Conservation (phyloP, 2,329 filamentous ascomycete species). For the Hymenoscyphus fraxineus region DNA sequence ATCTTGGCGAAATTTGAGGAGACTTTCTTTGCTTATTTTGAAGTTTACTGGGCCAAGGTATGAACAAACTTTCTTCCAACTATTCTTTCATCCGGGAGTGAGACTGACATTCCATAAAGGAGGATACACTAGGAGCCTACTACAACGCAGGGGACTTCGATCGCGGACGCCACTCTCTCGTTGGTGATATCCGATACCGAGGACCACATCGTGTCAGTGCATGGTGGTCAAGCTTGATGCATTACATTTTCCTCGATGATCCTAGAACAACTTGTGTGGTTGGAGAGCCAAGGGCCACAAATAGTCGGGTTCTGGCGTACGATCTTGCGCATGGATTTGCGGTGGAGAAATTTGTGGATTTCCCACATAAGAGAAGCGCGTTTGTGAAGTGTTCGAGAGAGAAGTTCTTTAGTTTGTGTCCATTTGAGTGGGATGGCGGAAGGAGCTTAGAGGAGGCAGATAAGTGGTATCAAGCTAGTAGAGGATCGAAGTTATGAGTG, state of each 20-base stretch:
- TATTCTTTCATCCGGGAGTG: not conserved
- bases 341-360: conserved; percentile 38
- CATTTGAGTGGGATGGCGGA: conserved; percentile 47
- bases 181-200: conserved; percentile 54
- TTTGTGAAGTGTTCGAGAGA: conserved; percentile 37
- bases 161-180: conserved; percentile 57
- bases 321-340: conserved; percentile 33
- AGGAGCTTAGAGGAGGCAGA: conserved; percentile 43
- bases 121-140: conserved; percentile 58
- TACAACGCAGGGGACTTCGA: conserved; percentile 54
- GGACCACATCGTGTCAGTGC: conserved; percentile 58
- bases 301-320: conserved; percentile 57
- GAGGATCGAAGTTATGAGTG: conserved; percentile 7
- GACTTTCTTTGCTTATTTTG: conserved; percentile 70
- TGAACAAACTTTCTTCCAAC: conserved; percentile 12
- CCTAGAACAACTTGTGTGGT: conserved; percentile 54
- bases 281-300: conserved; percentile 70
- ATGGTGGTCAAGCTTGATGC: conserved; percentile 60
- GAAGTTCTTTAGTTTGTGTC: conserved; percentile 44
- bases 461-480: conserved; percentile 12
- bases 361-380: conserved; percentile 39
- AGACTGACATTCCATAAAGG: conserved; percentile 34
- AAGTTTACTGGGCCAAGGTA: conserved; percentile 74
- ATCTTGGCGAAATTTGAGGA: conserved; percentile 70
- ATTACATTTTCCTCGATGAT: conserved; percentile 60